Evolutionary conservation across 2,329 filamentous ascomycete genomes (phyloP), one percentile per base, ranked within the genome.

Genomic region (Acarospora socialis): DNA sequence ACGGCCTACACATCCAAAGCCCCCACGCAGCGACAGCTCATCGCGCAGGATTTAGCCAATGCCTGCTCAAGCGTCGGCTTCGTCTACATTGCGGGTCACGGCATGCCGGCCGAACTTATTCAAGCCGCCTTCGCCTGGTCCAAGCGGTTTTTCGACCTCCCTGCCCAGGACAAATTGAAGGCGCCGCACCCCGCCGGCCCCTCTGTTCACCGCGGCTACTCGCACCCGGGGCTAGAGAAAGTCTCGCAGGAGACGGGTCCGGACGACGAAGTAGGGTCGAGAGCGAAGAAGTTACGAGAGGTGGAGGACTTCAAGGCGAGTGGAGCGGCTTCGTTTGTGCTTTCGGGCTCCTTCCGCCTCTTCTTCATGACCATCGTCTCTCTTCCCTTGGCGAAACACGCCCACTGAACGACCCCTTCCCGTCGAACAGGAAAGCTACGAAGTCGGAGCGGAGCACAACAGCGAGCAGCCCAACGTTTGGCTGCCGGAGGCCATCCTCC

Each of bases 201-300:
- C 37, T 53, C 49, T 7, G 55, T 66, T 2, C 64, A 70, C 44
- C 56, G 66, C 28, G 67, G 67, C n/a, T 70, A 70, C 42, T 69
- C 64, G 1, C 65, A 63, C 56, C 63, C 64, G 0, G 66, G 66
- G 0, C 41, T 66, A 30, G 66, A 70, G 46, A 68, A 69, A 41
- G 64, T 66, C 4, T 63, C 61, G 7, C 61, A 63, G 40, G 55
- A 55, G 5, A 56, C 61, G 10, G 46, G 46, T 15, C 50, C 48
- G 22, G 57, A 55, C 5, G 55, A 64, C 19, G 51, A 60, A n/a
- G 52, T 57, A 16, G 50, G 53, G 17, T 52, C 53, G 6, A 48
- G 54, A 14, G 46, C 50, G 10, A 46, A 51, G 12, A 53, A 59
- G 35, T 43, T 65, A 35, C 52, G 65, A 32, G 56, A 59, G 29